phyloP scores from a whole-genome alignment of 163 green algal genomes.

The Chloroidium sp. region DNA sequence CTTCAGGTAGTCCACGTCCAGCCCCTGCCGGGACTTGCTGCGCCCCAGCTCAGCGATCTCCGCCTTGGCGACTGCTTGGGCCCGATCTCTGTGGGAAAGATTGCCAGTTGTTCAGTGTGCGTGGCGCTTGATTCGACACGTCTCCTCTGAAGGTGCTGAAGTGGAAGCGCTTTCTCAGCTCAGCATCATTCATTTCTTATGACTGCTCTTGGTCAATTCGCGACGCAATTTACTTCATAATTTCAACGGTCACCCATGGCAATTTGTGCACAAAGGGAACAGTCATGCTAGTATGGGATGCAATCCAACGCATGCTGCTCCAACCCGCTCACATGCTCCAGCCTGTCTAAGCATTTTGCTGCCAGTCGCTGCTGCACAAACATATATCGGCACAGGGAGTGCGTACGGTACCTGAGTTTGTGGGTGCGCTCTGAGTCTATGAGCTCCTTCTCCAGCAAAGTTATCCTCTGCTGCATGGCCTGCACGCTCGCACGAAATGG shows the following conservation, averaged over 20 bases:
- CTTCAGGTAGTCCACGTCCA: constrained; percentile 40
- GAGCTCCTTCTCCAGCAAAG: constrained; percentile 20
- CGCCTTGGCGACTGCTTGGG: constrained; percentile 29
- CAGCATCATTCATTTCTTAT: neutral
- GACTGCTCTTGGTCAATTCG: neutral
- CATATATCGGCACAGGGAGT: too few relatives aligned
- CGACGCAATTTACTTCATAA: neutral
- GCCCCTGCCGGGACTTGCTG: constrained; percentile 3
- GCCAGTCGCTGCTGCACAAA: too few relatives aligned
- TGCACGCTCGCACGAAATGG: neutral
- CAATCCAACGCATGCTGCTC: too few relatives aligned
- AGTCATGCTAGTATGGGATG: too few relatives aligned
- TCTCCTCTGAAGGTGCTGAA: neutral
- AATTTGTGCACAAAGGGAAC: neutral
- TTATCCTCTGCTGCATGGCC: constrained; percentile 5
- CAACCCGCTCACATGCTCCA: too few relatives aligned
- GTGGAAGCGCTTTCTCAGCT: neutral
- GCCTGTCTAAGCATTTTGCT: too few relatives aligned
- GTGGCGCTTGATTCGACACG: too few relatives aligned
- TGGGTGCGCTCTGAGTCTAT: constrained; percentile 1
- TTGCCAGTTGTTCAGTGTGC: neutral
- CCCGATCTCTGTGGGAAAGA: constrained; percentile 2
- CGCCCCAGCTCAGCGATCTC: constrained; percentile 36
- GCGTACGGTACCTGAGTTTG: neutral
- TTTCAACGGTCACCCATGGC: neutral